These are phyloP conservation scores for Logfia minima DNA, from an alignment of 129 eudicot species.

Conservation along the genomic window DNA sequence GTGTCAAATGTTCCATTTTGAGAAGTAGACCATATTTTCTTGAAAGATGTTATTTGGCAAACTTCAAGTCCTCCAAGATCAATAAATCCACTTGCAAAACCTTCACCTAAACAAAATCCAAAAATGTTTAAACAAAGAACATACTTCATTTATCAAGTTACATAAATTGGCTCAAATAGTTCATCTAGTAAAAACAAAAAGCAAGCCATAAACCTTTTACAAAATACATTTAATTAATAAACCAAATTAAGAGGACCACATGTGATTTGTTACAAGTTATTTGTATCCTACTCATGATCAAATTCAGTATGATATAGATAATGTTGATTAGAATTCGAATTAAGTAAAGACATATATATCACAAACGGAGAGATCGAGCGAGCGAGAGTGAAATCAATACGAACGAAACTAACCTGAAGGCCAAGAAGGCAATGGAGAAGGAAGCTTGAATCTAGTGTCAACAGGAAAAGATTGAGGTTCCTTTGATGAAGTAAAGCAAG, in stretches of 20 bases:
- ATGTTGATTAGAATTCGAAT: background rate
- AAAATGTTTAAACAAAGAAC: background rate
- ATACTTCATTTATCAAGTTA: background rate
- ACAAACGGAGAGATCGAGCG: background rate
- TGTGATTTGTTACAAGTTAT: too few species aligned
- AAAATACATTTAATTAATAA: too few species aligned
- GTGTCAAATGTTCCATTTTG: constrained; percentile 27
- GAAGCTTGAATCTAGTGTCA: constrained; percentile 37
- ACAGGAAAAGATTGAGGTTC: constrained; percentile 28
- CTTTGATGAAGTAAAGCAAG: constrained; percentile 19
- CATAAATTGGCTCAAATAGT: background rate
- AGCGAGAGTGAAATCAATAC: background rate
- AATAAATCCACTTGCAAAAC: constrained; percentile 49
- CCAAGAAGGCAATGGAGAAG: constrained; percentile 52
- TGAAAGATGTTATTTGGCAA: constrained; percentile 44
- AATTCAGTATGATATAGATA: too few species aligned
- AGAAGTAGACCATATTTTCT: constrained; percentile 44
- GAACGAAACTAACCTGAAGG: constrained; percentile 37
- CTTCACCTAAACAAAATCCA: constrained; percentile 33
- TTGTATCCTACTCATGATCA: background rate
- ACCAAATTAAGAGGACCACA: too few species aligned
- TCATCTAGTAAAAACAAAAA: too few species aligned
- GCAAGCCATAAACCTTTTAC: too few species aligned
- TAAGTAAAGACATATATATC: too few species aligned
- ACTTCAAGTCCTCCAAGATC: constrained; percentile 57